Base-by-base conservation (phyloP, 2,329 filamentous ascomycete genomes). In the Pyrenochaeta sp. region DNA sequence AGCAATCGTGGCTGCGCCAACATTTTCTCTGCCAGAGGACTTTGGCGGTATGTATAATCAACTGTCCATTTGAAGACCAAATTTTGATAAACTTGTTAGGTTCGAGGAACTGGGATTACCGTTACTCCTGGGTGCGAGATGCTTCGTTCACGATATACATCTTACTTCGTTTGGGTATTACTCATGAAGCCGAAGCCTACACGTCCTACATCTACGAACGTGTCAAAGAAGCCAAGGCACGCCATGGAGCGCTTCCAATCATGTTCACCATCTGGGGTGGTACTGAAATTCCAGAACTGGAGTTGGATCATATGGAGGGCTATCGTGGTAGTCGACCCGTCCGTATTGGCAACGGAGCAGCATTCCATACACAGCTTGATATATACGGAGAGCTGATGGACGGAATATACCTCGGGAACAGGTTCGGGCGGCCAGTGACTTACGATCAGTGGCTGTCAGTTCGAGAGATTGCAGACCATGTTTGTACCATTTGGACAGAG, bases 371-470 rank as follows among this genome's bases (percentile, higher is more conserved):
- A 35, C 88, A 92, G 63, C 84, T 90, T 52, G 88, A 91, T 58
- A 90, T 90, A 17, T 91, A 91, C 57, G 88, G 88, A 29, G 87
- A 90, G 68, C 76, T 90, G 3, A 86, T 90, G 80, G 88, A 91
- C 62, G 84, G 78, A 15, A 86, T 91, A 32, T 91, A 91, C 58
- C 73, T 91, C 27, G 89, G 87, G 68, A 90, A 90, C 70, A 90
- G 90, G 65, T 88, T 89, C 62, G 87, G 87, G 9, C 90, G 88
- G 60, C 88, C 88, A 0, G 80, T 69, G 14, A 84, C 84, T 4
- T 92, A 88, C 80, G 88, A 91, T 47, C 83, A 87, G 48, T 92
- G 88, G 88, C 78, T 85, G 28, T 78, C 82, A 3, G 81, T 92
- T 18, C 80, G 88, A 13, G 79, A 87, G 44, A 83, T 91, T 68